Evolutionary conservation across 768 basidiomycete species (phyloP).

Genomic region (Agrocybe pediades): DNA sequence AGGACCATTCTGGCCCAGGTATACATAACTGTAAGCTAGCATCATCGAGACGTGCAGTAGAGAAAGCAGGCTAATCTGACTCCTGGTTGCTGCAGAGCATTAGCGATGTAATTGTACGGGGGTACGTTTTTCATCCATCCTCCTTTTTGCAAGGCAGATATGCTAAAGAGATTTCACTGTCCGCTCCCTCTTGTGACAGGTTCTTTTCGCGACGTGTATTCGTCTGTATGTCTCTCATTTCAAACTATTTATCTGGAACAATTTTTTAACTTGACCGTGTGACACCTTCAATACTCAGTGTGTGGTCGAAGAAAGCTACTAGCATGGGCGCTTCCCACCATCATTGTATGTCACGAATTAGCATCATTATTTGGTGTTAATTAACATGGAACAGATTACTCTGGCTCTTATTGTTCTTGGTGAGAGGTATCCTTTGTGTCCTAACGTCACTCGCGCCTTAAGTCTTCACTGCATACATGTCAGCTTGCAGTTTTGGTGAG

Average conservation of each 20-base stretch:
- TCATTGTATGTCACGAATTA: background rate
- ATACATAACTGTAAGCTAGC: conserved; percentile 1
- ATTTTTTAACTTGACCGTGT: background rate
- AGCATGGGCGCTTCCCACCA: background rate
- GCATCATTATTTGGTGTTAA: background rate
- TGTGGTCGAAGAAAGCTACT: background rate
- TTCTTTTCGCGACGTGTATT: conserved; percentile 1
- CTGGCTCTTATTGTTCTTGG: too few relatives aligned
- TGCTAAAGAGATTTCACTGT: too few relatives aligned
- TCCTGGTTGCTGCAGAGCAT: background rate
- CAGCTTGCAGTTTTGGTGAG: too few relatives aligned
- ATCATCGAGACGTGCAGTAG: too few relatives aligned
- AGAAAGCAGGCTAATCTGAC: too few relatives aligned
- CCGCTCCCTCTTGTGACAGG: too few relatives aligned
- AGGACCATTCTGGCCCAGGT: conserved; percentile 2
- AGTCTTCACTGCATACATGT: too few relatives aligned
- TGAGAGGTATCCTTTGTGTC: too few relatives aligned
- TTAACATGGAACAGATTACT: background rate
- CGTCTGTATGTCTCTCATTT: background rate
- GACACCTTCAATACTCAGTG: too few relatives aligned
- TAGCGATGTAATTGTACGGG: background rate
- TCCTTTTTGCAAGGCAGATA: too few relatives aligned
- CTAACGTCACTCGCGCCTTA: too few relatives aligned
- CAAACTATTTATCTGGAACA: too few relatives aligned
- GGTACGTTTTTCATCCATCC: background rate